Evolutionary conservation across 2,329 filamentous ascomycete species (phyloP), one percentile per base, ranked within the genome.

Genomic region (Hawksworthiomyces lignivorus): DNA sequence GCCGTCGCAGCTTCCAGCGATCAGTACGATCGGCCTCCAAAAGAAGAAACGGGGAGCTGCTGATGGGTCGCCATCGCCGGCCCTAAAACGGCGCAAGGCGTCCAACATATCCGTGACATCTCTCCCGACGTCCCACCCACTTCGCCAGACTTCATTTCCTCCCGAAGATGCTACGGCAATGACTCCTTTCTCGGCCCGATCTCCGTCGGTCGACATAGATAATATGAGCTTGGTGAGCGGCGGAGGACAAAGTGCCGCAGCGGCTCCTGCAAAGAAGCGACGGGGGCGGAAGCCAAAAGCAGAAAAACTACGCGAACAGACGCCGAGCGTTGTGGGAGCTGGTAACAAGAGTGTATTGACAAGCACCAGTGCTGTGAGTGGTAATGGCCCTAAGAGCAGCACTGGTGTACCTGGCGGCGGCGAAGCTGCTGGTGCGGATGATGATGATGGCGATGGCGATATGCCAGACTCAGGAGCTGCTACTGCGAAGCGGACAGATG

Each of bases 81-180:
- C 65, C 14, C 60, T 68, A 35, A 87, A 87, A 57, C 80, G 82
- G 35, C 81, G 84, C 55, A 89, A 89, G 57, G 72, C 80, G 6
- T 87, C 82, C 11, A 73, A 62, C 48, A 67, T 79, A 49, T 80
- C 80, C 4, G 65, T 70, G 20, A 62, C 70, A 8, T 76, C 75
- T 7, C 55, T 57, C 12, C 43, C 35, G 52, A 74, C 75, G 2
- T 68, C 74, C 0, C 83, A 87, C 50, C 83, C 82, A 2, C 75
- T 92, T 2, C 83, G 86, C 29, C 84, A 88, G 55, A 89, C 87
- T 5, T 87, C 84, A 0, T 92, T 88, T 56, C 83, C 84, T 0
- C 84, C 84, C 20, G 81, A 79, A 45, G 67, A 76, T 41, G 62
- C 61, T 26, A 61, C 68, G n/a, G n/a, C n/a, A n/a, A n/a, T n/a